phyloP scores from a whole-genome alignment of 805 yeast genomes.

The Torulaspora indica region DNA sequence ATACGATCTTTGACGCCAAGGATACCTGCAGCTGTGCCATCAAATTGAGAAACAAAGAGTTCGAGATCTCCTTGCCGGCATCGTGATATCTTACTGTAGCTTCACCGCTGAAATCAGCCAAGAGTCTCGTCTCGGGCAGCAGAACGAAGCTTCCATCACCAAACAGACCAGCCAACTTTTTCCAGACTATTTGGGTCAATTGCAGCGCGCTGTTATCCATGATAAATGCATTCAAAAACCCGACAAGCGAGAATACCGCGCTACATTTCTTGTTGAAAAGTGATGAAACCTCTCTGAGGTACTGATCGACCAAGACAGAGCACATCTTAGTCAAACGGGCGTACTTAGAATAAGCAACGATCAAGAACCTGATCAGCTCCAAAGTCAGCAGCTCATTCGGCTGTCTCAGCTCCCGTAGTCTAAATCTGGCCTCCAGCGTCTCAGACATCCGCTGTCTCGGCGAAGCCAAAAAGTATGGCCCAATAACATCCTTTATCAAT shows the following conservation, averaged over 20 bases:
- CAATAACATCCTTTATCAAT: constrained; percentile 40
- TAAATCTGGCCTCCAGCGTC: constrained; percentile 31
- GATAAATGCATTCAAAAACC: constrained; percentile 37
- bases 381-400: constrained; percentile 41
- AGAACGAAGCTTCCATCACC: constrained; percentile 17
- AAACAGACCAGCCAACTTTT: constrained; percentile 13
- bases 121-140: neutral
- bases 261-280: constrained; percentile 14
- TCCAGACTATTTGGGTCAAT: constrained; percentile 20
- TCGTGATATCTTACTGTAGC: constrained; percentile 31
- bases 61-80: constrained; percentile 28
- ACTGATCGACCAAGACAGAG: constrained; percentile 23
- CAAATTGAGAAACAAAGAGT: constrained; percentile 22
- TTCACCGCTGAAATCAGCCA: constrained; percentile 25
- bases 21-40: constrained; percentile 29
- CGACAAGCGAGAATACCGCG: constrained; percentile 36
- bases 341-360: constrained; percentile 26
- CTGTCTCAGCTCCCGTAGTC: constrained; percentile 34
- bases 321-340: constrained; percentile 27
- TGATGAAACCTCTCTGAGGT: constrained; percentile 20
- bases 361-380: constrained; percentile 34
- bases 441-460: constrained; percentile 48
- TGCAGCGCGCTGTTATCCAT: constrained; percentile 14
- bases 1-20: constrained; percentile 32
- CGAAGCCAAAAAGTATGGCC: constrained; percentile 47